These are phyloP conservation scores for Blakeslea trispora DNA, from an alignment of 371 early-diverging fungal genomes.

Conservation along the genomic window DNA sequence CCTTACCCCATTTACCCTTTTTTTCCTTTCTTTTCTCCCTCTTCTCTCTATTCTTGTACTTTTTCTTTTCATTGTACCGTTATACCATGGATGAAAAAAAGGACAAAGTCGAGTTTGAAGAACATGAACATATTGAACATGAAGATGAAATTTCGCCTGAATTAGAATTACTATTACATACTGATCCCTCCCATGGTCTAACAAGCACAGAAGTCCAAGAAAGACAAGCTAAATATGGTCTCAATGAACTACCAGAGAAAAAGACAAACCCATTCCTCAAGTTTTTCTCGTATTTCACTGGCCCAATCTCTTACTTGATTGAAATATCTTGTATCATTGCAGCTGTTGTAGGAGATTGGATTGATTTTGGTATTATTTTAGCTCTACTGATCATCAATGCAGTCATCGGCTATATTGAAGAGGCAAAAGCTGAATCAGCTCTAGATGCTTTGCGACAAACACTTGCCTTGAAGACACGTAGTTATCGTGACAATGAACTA, in stretches of 20 bases:
- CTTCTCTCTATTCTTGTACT: conserved; percentile 1
- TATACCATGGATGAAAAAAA: conserved; percentile 22
- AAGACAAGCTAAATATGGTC: conserved; percentile 61
- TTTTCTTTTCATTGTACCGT: conserved; percentile 5
- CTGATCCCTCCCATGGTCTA: conserved; percentile 64
- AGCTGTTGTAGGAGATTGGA: conserved; percentile 65
- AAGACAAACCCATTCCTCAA: conserved; percentile 82
- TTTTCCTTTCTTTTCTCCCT: conserved; percentile 4
- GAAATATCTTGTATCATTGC: conserved; percentile 74
- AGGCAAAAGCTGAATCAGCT: conserved; percentile 70
- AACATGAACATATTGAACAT: conserved; percentile 35
- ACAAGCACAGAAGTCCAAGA: conserved; percentile 57
- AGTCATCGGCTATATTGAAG: conserved; percentile 83
- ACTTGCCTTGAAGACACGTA: conserved; percentile 76
- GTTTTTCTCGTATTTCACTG: conserved; percentile 86
- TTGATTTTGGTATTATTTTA: conserved; percentile 83
- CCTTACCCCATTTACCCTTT: not conserved
- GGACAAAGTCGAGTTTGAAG: conserved; percentile 26
- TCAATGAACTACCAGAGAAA: conserved; percentile 76
- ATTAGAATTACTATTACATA: conserved; percentile 67
- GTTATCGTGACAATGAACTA: conserved; percentile 73
- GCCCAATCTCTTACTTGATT: conserved; percentile 83
- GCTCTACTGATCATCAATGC: conserved; percentile 84
- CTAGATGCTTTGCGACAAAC: conserved; percentile 85
- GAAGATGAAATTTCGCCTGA: conserved; percentile 70